Percentiles rank a stretch among this genome's conserved stretches.
These are phyloP conservation scores for Zygotorulaspora chibaensis DNA, from an alignment of 805 yeast genomes.

Conservation along the genomic window DNA sequence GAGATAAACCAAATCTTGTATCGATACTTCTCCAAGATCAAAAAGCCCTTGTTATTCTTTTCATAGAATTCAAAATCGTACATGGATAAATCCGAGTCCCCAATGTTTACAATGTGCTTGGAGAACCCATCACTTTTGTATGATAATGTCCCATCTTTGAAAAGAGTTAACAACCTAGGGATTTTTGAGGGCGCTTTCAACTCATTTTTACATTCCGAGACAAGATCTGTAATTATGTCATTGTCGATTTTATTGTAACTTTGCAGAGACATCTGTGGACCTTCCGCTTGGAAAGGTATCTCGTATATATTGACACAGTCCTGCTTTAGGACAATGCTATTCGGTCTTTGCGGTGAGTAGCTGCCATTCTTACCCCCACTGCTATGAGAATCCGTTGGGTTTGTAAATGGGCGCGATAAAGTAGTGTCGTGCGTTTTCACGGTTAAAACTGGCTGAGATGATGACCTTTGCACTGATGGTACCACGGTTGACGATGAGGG, in stretches of 20 bases:
- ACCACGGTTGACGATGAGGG: background rate
- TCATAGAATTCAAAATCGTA: slow-evolving; percentile 77
- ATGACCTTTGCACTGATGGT: slow-evolving; percentile 1
- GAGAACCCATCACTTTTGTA: slow-evolving; percentile 13
- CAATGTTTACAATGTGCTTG: slow-evolving; percentile 25
- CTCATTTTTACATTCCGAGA: slow-evolving; percentile 14
- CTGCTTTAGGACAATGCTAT: slow-evolving; percentile 23
- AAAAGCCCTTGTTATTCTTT: slow-evolving; percentile 50
- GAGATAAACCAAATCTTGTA: slow-evolving; percentile 57
- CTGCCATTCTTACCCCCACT: background rate
- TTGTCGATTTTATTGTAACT: slow-evolving; percentile 27
- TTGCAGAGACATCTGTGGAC: slow-evolving; percentile 25
- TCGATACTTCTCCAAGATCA: slow-evolving; percentile 58
- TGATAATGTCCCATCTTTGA: slow-evolving; percentile 19
- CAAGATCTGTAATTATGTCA: slow-evolving; percentile 23
- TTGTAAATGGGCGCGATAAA: background rate
- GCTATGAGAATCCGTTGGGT: background rate
- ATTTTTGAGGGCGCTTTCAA: slow-evolving; percentile 8
- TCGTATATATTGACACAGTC: slow-evolving; percentile 26
- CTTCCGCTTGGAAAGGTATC: slow-evolving; percentile 24
- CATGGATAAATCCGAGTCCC: slow-evolving; percentile 58
- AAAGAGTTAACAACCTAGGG: slow-evolving; percentile 20
- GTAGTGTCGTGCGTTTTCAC: background rate
- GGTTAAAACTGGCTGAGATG: slow-evolving; percentile 1
- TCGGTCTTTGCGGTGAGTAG: background rate